Evolutionary conservation across 345 rosid species (phyloP).

Genomic region (Syzygium aqueum): DNA sequence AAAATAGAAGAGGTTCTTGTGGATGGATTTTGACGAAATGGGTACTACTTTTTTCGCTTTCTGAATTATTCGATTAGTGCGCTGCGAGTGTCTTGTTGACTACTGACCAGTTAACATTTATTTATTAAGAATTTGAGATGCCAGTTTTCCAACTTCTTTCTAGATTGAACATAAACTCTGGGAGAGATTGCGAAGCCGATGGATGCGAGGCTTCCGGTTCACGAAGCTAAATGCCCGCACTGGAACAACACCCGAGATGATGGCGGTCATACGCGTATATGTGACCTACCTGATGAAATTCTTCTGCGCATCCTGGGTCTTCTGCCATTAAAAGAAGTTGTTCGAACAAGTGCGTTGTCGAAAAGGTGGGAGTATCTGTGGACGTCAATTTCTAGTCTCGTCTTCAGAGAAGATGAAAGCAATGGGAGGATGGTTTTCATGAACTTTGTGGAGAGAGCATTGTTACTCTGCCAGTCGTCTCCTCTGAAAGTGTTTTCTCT

Average conservation of each 20-base stretch:
- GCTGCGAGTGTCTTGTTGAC: neutral
- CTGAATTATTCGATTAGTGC: neutral
- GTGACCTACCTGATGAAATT: slow-evolving; percentile 1
- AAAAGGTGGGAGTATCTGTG: neutral
- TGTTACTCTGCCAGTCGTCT: neutral
- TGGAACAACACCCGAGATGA: neutral
- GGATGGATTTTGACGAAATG: neutral
- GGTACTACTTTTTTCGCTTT: neutral
- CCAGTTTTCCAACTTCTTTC: neutral
- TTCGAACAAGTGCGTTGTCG: neutral
- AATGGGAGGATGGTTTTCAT: neutral
- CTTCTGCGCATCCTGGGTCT: slow-evolving; percentile 6
- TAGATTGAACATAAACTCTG: neutral
- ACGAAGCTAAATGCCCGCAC: neutral
- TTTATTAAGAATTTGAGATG: neutral
- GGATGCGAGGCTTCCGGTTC: neutral
- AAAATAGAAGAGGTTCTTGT: neutral
- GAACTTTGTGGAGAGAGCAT: neutral
- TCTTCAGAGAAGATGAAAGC: neutral
- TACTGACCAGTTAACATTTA: neutral
- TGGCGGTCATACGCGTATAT: neutral
- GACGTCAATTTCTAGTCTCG: neutral
- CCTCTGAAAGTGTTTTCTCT: neutral
- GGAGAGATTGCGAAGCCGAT: neutral
- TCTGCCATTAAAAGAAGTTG: slow-evolving; percentile 3